Conservation (phyloP, 1,139 yeast genomes). For the Sugiyamaella castrensis region DNA sequence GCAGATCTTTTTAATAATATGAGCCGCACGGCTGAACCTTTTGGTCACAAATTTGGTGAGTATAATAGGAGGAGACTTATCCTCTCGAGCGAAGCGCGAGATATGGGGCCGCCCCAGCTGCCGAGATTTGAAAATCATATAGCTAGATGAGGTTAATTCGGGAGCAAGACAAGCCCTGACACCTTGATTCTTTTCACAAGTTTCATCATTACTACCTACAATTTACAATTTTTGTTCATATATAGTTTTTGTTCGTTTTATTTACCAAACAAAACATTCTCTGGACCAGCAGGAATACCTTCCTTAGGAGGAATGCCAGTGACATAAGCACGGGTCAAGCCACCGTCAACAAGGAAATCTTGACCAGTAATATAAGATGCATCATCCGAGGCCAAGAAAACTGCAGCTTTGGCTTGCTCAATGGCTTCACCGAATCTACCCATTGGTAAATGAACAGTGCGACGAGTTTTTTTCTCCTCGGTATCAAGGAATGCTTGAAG, state of each 20-base stretch:
- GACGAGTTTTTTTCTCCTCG: constrained; percentile 38
- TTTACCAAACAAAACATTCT: constrained; percentile 28
- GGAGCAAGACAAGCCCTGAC: too few relatives aligned
- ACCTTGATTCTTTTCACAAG: too few relatives aligned
- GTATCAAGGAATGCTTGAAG: constrained; percentile 51
- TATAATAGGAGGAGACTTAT: too few relatives aligned
- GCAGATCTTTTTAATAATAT: too few relatives aligned
- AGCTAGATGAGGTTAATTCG: too few relatives aligned
- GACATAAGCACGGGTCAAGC: constrained; percentile 41
- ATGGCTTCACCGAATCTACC: constrained; percentile 51
- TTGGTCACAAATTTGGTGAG: too few relatives aligned
- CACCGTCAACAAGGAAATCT: constrained; percentile 84
- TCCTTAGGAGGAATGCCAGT: constrained; percentile 27
- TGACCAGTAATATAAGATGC: constrained; percentile 81
- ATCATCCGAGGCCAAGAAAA: constrained; percentile 77
- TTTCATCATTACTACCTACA: too few relatives aligned
- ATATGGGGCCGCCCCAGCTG: too few relatives aligned
- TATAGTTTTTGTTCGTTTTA: background rate
- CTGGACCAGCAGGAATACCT: constrained; percentile 27
- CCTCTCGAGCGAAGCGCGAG: too few relatives aligned
- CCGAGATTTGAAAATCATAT: too few relatives aligned
- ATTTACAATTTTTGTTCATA: too few relatives aligned
- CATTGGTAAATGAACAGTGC: constrained; percentile 58
- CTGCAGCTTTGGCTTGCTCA: constrained; percentile 80
- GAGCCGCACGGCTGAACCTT: too few relatives aligned